Conservation (phyloP, 768 basidiomycete genomes). For the Hericium rajendrae region DNA sequence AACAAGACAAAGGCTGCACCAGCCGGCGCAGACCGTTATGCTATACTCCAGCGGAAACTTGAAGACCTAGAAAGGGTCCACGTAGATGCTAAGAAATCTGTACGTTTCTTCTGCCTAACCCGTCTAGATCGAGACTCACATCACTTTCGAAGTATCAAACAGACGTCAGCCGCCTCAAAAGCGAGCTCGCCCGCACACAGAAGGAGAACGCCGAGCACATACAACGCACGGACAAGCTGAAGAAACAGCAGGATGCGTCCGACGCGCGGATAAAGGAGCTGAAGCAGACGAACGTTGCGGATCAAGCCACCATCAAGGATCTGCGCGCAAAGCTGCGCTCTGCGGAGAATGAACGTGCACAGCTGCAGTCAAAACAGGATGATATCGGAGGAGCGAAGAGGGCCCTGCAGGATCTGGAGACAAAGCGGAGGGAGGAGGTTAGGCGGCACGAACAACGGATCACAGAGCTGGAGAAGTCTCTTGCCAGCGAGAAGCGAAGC, state of each 20-base stretch:
- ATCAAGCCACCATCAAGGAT: constrained; percentile 57
- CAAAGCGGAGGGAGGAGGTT: constrained; percentile 43
- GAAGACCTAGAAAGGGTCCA: constrained; percentile 57
- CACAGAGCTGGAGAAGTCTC: constrained; percentile 43
- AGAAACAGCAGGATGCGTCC: constrained; percentile 47
- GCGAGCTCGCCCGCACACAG: constrained; percentile 42
- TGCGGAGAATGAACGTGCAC: constrained; percentile 46
- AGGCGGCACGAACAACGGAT: constrained; percentile 45
- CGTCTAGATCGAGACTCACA: background rate
- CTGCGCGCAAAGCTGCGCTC: constrained; percentile 46
- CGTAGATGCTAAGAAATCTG: constrained; percentile 54
- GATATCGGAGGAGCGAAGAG: constrained; percentile 44
- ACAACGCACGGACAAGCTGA: constrained; percentile 50
- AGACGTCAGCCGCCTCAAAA: constrained; percentile 50
- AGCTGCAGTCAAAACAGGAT: constrained; percentile 40
- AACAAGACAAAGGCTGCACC: background rate
- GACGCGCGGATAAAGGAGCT: constrained; percentile 55
- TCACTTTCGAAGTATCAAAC: constrained; percentile 39
- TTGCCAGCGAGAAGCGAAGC: constrained; percentile 40
- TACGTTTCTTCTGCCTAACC: constrained; percentile 23
- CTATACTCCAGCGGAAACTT: constrained; percentile 48
- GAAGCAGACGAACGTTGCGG: constrained; percentile 36
- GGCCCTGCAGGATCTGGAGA: constrained; percentile 38
- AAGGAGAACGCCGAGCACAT: constrained; percentile 38
- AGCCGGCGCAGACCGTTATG: constrained; percentile 34